Evolutionary conservation across 2,329 filamentous ascomycete genomes (phyloP).

Genomic region (Hypoxylon sp.): DNA sequence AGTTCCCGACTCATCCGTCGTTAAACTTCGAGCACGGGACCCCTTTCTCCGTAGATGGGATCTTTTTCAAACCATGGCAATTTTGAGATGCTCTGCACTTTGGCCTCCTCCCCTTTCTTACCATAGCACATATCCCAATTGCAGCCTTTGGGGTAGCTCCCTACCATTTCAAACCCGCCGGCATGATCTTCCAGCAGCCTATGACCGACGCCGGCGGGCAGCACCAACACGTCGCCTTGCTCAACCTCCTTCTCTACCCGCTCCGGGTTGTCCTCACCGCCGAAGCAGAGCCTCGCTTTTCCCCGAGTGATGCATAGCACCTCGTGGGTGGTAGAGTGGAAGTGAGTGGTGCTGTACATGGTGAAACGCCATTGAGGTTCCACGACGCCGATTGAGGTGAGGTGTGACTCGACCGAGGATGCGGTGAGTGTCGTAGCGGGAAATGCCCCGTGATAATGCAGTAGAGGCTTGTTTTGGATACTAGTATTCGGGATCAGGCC

Average conservation of each 20-base stretch:
- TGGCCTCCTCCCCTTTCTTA: constrained; percentile 64
- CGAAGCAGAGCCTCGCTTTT: constrained; percentile 72
- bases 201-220: constrained; percentile 75
- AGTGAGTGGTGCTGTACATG: constrained; percentile 75
- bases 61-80: constrained; percentile 70
- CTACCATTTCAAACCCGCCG: constrained; percentile 72
- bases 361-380: constrained; percentile 74
- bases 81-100: constrained; percentile 59
- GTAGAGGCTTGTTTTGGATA: constrained; percentile 70
- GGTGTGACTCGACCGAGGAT: constrained; percentile 66
- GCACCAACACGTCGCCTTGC: constrained; percentile 71
- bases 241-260: constrained; percentile 67
- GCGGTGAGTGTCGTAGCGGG: constrained; percentile 52
- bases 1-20: neutral
- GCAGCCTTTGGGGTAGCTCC: constrained; percentile 68
- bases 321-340: constrained; percentile 75
- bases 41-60: constrained; percentile 68
- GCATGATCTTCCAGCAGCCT: constrained; percentile 67
- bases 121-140: constrained; percentile 82
- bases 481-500: constrained; percentile 72
- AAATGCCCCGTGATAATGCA: constrained; percentile 74
- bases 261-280: constrained; percentile 70
- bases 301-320: constrained; percentile 71
- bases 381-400: constrained; percentile 65
- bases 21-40: constrained; percentile 61